These are phyloP conservation scores for Blastobotrys apis DNA, from an alignment of 1,139 yeast genomes.

Conservation along the genomic window DNA sequence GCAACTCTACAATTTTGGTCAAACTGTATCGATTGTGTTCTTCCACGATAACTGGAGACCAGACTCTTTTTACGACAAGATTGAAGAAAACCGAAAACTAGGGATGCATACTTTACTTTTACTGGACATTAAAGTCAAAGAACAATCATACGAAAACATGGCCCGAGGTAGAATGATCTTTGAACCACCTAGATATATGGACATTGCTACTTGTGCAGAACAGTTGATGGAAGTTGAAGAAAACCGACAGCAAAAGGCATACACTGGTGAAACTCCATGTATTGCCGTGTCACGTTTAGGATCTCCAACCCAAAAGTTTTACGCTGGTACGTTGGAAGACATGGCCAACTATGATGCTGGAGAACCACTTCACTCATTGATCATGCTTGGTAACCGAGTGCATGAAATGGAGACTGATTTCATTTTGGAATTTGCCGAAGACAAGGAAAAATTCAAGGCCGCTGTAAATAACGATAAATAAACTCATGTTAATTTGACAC, in stretches of 20 bases:
- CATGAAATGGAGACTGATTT: slow-evolving; percentile 91
- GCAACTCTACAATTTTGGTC: slow-evolving; percentile 93
- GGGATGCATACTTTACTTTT: slow-evolving; percentile 88
- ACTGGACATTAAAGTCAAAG: slow-evolving; percentile 92
- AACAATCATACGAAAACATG: slow-evolving; percentile 90
- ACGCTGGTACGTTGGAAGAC: slow-evolving; percentile 71
- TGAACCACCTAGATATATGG: slow-evolving; percentile 97
- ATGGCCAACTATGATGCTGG: slow-evolving; percentile 83
- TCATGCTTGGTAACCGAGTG: slow-evolving; percentile 87
- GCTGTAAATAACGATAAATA: slow-evolving; percentile 70
- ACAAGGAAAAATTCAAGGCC: slow-evolving; percentile 54
- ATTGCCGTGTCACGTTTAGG: slow-evolving; percentile 91
- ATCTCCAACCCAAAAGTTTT: slow-evolving; percentile 73
- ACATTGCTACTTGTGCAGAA: slow-evolving; percentile 79
- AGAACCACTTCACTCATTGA: slow-evolving; percentile 87
- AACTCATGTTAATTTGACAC: slow-evolving; percentile 7
- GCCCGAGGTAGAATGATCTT: slow-evolving; percentile 88
- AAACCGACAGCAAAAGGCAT: slow-evolving; percentile 57
- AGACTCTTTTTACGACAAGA: slow-evolving; percentile 85
- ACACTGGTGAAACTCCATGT: slow-evolving; percentile 84
- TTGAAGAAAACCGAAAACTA: slow-evolving; percentile 80
- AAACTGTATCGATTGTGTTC: slow-evolving; percentile 90
- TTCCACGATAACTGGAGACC: slow-evolving; percentile 97
- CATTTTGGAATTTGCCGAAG: slow-evolving; percentile 68
- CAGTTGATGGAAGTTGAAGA: slow-evolving; percentile 88